Evolutionary conservation across 306 rosid species (phyloP), one percentile per base, ranked within the genome.

Genomic region (Nissolia schottii): DNA sequence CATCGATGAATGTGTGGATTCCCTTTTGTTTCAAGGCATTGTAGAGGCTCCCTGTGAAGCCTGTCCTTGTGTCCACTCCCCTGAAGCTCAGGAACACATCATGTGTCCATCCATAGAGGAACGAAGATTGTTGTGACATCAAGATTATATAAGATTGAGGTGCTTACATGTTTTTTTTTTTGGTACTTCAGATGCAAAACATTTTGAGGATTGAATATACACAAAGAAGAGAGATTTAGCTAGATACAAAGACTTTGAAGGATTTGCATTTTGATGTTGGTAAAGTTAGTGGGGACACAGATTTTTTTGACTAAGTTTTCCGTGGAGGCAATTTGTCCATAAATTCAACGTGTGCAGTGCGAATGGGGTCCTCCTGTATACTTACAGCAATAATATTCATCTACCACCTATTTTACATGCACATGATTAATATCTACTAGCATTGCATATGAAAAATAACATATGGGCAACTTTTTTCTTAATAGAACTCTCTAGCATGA

Each of bases 31-130:
- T 4, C 64, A 70, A 9, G 23, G 75, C 40, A 54, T 45, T 70
- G 3, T 37, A 54, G 0, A 70, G 54, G 27, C 25, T 70, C 14
- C 40, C 75, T 1, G 75, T 70, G 3, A 70, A 70, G 5, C 53
- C 64, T 24, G 1, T 35, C 10, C 64, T 49, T 1, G 74, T 69
- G 37, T 69, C 75, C 29, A 5, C 14, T 24, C 75, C 75, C 3
- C 41, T 50, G 7, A 72, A 59, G 19, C 49, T 72, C 3, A 58
- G 68, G 37, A 72, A 72, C 0, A 43, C 69, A 59, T 72, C 77
- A 20, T 58, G 60, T 3, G 49, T 43, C 24, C 51, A 59, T 20
- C n/a, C 24, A 8, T 22, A 22, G 11, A 22, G 3, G 15, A 7
- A 25, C 25, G 45, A 6, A 45, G 68, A n/a, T 43, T 1, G 10